These are phyloP conservation scores for Populus hybrid DNA, from an alignment of 441 rosid genomes.

Conservation along the genomic window DNA sequence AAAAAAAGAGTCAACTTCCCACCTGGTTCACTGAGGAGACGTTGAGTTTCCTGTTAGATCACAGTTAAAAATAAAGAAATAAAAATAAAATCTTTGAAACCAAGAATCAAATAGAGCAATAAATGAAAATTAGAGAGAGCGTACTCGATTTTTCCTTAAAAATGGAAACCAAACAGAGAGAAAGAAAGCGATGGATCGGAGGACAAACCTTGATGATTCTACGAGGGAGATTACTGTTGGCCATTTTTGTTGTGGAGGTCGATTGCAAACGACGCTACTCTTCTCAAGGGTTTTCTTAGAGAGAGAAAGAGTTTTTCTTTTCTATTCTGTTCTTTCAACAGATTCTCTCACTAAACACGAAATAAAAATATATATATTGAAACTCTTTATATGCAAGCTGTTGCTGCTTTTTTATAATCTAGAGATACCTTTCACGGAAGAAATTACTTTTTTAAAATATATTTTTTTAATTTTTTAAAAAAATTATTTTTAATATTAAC, in stretches of 20 bases:
- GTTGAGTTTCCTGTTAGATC: constrained; percentile 85
- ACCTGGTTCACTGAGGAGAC: constrained; percentile 99
- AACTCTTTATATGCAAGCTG: background rate
- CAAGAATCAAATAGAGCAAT: background rate
- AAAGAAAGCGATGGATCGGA: constrained; percentile 19
- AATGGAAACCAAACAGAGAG: constrained; percentile 3
- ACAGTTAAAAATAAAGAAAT: constrained; percentile 1
- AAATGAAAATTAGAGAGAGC: background rate
- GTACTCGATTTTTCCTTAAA: background rate
- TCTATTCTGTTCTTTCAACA: background rate
- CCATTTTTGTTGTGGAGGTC: constrained; percentile 42
- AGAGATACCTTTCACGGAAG: too few species aligned
- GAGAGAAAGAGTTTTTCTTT: constrained; percentile 5
- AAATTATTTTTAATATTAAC: too few species aligned
- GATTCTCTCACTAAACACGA: background rate
- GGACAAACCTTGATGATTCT: constrained; percentile 81
- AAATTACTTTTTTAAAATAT: too few species aligned
- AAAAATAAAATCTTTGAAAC: background rate
- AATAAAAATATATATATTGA: background rate
- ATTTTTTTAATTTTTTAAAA: too few species aligned
- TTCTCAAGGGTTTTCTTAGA: constrained; percentile 27
- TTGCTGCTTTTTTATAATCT: background rate
- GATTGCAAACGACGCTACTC: constrained; percentile 31
- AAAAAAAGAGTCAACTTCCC: constrained; percentile 5
- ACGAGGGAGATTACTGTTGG: constrained; percentile 93